phyloP scores from a whole-genome alignment of 306 rosid species.

The Pterocarpus santalinus region DNA sequence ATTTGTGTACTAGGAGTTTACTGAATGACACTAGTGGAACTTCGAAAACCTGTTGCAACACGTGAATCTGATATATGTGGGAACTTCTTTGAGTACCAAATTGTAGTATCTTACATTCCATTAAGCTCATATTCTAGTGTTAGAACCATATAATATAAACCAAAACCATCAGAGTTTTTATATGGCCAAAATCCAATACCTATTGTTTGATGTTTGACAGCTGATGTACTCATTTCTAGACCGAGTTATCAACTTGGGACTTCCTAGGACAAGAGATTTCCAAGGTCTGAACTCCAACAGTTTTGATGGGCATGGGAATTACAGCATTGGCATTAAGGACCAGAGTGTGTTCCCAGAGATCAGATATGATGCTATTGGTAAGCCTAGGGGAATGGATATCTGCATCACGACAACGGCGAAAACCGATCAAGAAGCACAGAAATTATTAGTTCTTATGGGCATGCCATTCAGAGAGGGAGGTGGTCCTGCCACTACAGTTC shows the following conservation, averaged over 20 bases:
- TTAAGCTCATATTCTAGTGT: not conserved
- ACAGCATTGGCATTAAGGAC: constrained; percentile 71
- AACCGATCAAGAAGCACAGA: constrained; percentile 84
- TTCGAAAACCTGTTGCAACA: constrained; percentile 15
- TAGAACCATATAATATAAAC: not conserved
- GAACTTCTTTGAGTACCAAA: constrained; percentile 2
- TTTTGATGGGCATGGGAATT: constrained; percentile 92
- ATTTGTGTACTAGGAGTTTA: constrained; percentile 8
- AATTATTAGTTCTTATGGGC: constrained; percentile 84
- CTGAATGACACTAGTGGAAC: not conserved
- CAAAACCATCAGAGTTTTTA: not conserved
- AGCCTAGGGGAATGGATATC: constrained; percentile 94
- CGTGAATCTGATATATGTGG: not conserved
- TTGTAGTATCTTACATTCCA: constrained; percentile 27
- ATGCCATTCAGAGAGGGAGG: constrained; percentile 92
- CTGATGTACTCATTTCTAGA: constrained; percentile 87
- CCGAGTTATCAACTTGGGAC: constrained; percentile 81
- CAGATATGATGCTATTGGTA: constrained; percentile 67
- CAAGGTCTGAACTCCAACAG: constrained; percentile 86
- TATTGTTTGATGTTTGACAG: constrained; percentile 55
- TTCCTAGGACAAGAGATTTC: constrained; percentile 97
- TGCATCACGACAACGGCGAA: constrained; percentile 81
- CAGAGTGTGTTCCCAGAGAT: constrained; percentile 93
- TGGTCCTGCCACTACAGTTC: constrained; percentile 51
- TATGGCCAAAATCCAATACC: constrained; percentile 4